Percentiles rank a stretch among this genome's conserved stretches.
These are phyloP conservation scores for Arachis stenosperma DNA, from an alignment of 306 rosid species.

Conservation along the genomic window DNA sequence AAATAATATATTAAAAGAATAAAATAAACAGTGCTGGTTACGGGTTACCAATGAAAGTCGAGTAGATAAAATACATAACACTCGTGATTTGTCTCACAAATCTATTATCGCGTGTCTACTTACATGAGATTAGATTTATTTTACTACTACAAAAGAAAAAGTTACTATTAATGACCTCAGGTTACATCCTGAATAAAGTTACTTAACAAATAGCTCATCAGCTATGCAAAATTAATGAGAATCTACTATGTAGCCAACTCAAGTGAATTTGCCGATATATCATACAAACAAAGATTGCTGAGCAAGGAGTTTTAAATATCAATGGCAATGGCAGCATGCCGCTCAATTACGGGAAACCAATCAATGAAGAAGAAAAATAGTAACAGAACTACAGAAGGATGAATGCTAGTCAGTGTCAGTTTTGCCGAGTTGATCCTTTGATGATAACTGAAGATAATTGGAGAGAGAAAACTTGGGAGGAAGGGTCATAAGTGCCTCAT, in stretches of 20 bases:
- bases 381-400: constrained; percentile 4
- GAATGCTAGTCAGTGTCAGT: constrained; percentile 36
- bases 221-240: constrained; percentile 29
- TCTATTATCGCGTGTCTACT: too few relatives aligned
- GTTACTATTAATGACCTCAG: background rate
- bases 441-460: constrained; percentile 55
- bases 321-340: background rate
- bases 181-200: background rate
- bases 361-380: background rate
- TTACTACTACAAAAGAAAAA: background rate
- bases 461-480: constrained; percentile 82
- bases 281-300: background rate
- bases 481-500: constrained; percentile 63
- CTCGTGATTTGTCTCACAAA: too few relatives aligned
- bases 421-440: constrained; percentile 24
- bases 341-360: background rate
- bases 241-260: background rate
- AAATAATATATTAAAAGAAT: too few relatives aligned
- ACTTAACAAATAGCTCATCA: background rate
- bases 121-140: background rate
- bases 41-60: too few relatives aligned
- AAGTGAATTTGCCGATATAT: constrained; percentile 11
- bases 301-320: constrained; percentile 18
- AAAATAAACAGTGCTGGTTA: too few relatives aligned
- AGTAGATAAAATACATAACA: background rate